Base-by-base conservation (phyloP, 441 rosid genomes). In the Corymbia citriodora region DNA sequence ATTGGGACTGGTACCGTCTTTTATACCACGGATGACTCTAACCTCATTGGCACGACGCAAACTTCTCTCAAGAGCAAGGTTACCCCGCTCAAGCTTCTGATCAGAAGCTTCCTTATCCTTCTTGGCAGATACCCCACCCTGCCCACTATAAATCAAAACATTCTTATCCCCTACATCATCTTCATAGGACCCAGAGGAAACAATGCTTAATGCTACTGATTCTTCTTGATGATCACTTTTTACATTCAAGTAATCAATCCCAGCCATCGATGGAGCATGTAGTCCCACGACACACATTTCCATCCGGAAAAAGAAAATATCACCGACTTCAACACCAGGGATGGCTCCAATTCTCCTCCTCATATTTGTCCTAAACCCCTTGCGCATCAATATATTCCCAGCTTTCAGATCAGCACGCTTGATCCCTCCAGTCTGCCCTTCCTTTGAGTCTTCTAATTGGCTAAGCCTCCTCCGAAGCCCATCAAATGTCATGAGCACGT, bases 391-490 rank as follows among this genome's bases (percentile, higher is more conserved):
- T 40, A 91, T 48, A 45, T 91, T 91, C 63, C 88, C 90, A 4
- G 92, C 92, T 87, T 89, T 91, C 33, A 91, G 74, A 61, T 88
- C 90, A 36, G 92, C 40, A 48, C 90, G 92, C 89, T 72, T 91
- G 9, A 79, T 74, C 25, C 55, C 45, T 55, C 87, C 92, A 54
- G 40, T 87, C 48, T 57, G 85, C 63, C 45, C 57, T 85, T 61
- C 72, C 70, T 87, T 89, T 36, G 68, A 33, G 68, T 91, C 92
- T 61, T 91, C 92, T 49, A 57, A 57, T 85, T 91, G 92, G 88
- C 87, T 40, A 25, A 91, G 90, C 48, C 89, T 89, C 68, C 92
- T 89, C 50, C 92, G 86, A 27, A 91, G 83, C 45, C 87, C 90
- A 88, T 91, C 90, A 87, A 50, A 91, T 53, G 68, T 55, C 59